Base-by-base conservation (phyloP, 495 filamentous ascomycete species). In the Mytilinidion resinicola region DNA sequence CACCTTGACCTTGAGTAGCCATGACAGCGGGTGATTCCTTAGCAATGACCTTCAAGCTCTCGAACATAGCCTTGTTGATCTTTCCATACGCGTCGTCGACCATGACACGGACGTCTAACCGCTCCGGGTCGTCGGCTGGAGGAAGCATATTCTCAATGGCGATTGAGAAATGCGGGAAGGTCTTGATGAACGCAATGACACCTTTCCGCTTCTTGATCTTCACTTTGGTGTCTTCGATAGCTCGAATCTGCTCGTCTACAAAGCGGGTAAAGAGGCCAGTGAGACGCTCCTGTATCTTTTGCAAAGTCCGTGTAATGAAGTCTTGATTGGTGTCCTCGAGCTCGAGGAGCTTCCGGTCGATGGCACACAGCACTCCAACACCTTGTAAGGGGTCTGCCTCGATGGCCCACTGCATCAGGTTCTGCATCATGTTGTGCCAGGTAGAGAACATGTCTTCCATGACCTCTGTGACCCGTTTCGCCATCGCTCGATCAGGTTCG, bases 171-270 rank as follows among this genome's bases (percentile, higher is more conserved):
- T 87, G 78, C 0, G 92, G 92, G 77, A 97, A 96, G 39, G 90
- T 86, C 48, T 89, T 85, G 74, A 96, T 90, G 71, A 97, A 96
- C 9, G 82, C 84, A 64, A 96, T 96, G 60, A 97, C 89, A 12
- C 92, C 92, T 73, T 95, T 96, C 57, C 92, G 85, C 77, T 96
- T 97, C 76, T 96, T 96, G 73, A 96, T 88, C 73, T 96, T 96
- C 64, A 97, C 92, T 72, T 96, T 96, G n/a, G 91, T 96, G 55
- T 97, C 92, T 72, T 97, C 92, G 60, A 97, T 96, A 30, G 90
- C 91, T 25, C 88, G 87, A 43, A 96, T 85, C 65, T 97, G 92
- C 59, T 96, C 89, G 68, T 97, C 93, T 25, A 96, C 83, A 62
- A 97, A 96, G 51, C 88, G 89, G 41, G 82, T 82, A 74, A 96